phyloP scores from a whole-genome alignment of 2,329 filamentous ascomycete genomes.

The Cordyceps javanica region DNA sequence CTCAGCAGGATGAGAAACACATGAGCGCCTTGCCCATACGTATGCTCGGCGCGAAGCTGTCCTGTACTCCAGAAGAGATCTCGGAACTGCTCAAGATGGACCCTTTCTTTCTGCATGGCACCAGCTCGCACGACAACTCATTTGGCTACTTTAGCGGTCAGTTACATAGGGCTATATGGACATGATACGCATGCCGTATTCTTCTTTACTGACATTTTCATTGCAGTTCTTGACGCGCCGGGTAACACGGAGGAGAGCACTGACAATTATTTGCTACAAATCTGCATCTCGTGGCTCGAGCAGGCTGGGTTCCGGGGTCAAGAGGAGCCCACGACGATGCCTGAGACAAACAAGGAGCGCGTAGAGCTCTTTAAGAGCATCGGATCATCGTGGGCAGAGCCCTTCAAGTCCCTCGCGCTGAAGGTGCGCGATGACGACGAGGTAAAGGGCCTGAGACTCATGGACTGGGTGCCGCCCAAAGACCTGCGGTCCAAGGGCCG shows the following conservation, averaged over 20 bases:
- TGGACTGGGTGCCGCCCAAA: slow-evolving; percentile 40
- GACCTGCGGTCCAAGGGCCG: slow-evolving; percentile 32
- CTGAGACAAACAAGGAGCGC: slow-evolving; percentile 31
- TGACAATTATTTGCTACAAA: slow-evolving; percentile 39
- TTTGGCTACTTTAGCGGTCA: slow-evolving; percentile 48
- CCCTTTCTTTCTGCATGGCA: slow-evolving; percentile 48
- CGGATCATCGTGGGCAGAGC: slow-evolving; percentile 41
- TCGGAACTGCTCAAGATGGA: slow-evolving; percentile 40
- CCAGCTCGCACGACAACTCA: slow-evolving; percentile 42
- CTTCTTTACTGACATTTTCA: too few species aligned
- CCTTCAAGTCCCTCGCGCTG: slow-evolving; percentile 38
- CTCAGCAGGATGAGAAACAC: slow-evolving; percentile 20
- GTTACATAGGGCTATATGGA: too few species aligned
- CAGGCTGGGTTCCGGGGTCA: slow-evolving; percentile 28
- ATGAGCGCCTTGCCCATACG: slow-evolving; percentile 40
- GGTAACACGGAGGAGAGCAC: slow-evolving; percentile 29
- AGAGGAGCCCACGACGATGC: slow-evolving; percentile 31
- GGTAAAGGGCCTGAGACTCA: slow-evolving; percentile 38
- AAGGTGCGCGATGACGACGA: slow-evolving; percentile 35
- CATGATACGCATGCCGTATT: too few species aligned
- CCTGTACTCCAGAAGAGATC: slow-evolving; percentile 35
- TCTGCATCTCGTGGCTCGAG: slow-evolving; percentile 47
- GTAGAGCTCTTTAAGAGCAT: slow-evolving; percentile 37
- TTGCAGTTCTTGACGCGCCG: slow-evolving; percentile 42
- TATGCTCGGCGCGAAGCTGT: slow-evolving; percentile 40